Percentiles rank a stretch among this genome's conserved stretches.
Conservation (phyloP, 441 rosid species). For the Syzygium syzygioides region DNA sequence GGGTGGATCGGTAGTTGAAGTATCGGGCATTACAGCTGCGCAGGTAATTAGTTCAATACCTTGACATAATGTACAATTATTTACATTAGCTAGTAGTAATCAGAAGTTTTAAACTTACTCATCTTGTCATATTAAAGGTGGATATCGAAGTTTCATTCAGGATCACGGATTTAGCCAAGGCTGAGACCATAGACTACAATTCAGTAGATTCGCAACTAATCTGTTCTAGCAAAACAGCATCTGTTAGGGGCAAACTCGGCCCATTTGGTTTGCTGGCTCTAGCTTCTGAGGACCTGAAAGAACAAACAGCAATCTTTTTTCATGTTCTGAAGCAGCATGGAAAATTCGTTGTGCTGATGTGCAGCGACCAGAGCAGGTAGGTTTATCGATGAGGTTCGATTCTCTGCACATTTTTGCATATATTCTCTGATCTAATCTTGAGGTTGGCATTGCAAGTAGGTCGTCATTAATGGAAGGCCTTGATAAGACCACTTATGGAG, state of each 20-base stretch:
- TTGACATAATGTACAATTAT: background rate
- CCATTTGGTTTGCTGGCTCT: constrained; percentile 1
- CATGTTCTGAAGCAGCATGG: background rate
- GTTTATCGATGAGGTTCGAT: background rate
- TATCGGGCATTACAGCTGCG: constrained; percentile 8
- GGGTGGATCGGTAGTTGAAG: background rate
- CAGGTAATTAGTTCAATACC: background rate
- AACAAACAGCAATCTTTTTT: constrained; percentile 1
- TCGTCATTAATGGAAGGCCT: background rate
- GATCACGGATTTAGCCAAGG: background rate
- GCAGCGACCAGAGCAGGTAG: constrained; percentile 9
- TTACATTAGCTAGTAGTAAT: background rate
- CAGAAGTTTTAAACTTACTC: background rate
- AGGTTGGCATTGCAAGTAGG: background rate
- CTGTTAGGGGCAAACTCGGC: background rate
- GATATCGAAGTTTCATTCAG: background rate
- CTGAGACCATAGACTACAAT: background rate
- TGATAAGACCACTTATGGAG: constrained; percentile 1
- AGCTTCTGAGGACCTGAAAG: background rate
- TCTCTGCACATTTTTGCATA: background rate
- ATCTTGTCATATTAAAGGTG: background rate
- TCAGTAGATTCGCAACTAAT: background rate
- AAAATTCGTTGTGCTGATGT: constrained; percentile 1
- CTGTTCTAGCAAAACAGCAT: background rate
- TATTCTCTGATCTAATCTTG: background rate